Evolutionary conservation across 1,284 basidiomycete species (phyloP).

Genomic region (Athelia psychrophila): DNA sequence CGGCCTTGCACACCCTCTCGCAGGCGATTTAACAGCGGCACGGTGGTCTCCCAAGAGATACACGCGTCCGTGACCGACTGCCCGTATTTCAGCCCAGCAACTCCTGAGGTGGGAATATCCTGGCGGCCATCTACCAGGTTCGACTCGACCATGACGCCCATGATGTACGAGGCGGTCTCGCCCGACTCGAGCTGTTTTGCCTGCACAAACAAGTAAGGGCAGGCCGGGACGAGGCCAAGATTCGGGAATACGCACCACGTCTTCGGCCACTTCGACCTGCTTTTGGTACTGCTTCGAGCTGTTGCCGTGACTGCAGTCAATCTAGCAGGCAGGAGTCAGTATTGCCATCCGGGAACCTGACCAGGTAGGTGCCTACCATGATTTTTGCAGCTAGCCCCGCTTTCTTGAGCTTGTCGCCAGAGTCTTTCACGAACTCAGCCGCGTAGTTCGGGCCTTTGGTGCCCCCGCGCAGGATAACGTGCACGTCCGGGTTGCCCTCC

Average conservation of each 20-base stretch:
- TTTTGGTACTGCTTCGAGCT: constrained; percentile 85
- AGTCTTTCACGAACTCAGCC: constrained; percentile 76
- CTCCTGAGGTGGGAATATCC: constrained; percentile 79
- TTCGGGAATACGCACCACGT: constrained; percentile 75
- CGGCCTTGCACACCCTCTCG: constrained; percentile 79
- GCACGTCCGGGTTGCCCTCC: constrained; percentile 86
- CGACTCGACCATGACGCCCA: constrained; percentile 98
- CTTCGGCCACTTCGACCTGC: constrained; percentile 82
- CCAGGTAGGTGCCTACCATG: constrained; percentile 57
- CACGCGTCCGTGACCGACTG: constrained; percentile 91
- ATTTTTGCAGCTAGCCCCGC: constrained; percentile 78
- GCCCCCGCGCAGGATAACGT: constrained; percentile 89
- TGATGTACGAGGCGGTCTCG: constrained; percentile 75
- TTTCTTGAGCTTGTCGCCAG: constrained; percentile 75
- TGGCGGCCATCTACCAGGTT: constrained; percentile 91
- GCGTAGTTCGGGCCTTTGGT: constrained; percentile 84
- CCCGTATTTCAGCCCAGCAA: constrained; percentile 80
- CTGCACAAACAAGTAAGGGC: constrained; percentile 32
- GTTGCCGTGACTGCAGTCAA: constrained; percentile 96
- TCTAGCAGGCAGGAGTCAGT: constrained; percentile 37
- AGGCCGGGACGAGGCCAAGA: constrained; percentile 2
- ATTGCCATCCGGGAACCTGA: background rate
- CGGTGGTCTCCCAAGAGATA: constrained; percentile 86
- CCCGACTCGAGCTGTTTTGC: constrained; percentile 67
- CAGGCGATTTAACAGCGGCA: constrained; percentile 77